These are phyloP conservation scores for Naumovozyma baii DNA, from an alignment of 805 yeast species.

Conservation along the genomic window DNA sequence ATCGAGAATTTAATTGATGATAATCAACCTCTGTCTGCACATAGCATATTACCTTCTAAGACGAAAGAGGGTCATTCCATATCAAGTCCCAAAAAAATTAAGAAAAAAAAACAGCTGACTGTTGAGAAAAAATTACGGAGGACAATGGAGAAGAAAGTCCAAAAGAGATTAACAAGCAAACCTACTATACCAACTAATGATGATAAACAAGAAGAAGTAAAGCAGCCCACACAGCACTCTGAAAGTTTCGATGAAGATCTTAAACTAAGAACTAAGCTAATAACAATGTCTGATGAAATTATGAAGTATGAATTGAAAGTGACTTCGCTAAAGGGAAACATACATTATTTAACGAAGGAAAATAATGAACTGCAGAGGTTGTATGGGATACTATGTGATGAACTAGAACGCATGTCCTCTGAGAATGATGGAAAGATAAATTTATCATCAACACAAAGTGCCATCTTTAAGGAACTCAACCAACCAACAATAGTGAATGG, in stretches of 20 bases:
- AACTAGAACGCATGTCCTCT: background rate
- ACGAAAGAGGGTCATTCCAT: too few species aligned
- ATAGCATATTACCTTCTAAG: too few species aligned
- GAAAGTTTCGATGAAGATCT: too few species aligned
- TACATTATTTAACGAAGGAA: constrained; percentile 5
- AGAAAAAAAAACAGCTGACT: background rate
- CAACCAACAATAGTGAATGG: background rate
- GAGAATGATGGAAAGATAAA: background rate
- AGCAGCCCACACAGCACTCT: too few species aligned
- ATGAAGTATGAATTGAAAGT: constrained; percentile 16
- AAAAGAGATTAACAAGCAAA: too few species aligned
- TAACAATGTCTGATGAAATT: constrained; percentile 11
- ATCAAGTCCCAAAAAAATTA: too few species aligned
- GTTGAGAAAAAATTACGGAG: background rate
- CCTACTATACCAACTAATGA: too few species aligned
- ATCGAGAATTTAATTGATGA: too few species aligned
- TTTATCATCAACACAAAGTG: background rate
- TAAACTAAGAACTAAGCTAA: background rate
- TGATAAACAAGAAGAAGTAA: too few species aligned
- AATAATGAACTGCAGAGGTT: constrained; percentile 6
- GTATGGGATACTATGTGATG: constrained; percentile 2
- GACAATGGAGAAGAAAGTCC: background rate
- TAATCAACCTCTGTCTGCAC: too few species aligned
- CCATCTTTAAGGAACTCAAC: background rate
- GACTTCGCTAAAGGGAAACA: constrained; percentile 12